Evolutionary conservation across 2,329 filamentous ascomycete species (phyloP).

Genomic region (Alternaria tenuissima): DNA sequence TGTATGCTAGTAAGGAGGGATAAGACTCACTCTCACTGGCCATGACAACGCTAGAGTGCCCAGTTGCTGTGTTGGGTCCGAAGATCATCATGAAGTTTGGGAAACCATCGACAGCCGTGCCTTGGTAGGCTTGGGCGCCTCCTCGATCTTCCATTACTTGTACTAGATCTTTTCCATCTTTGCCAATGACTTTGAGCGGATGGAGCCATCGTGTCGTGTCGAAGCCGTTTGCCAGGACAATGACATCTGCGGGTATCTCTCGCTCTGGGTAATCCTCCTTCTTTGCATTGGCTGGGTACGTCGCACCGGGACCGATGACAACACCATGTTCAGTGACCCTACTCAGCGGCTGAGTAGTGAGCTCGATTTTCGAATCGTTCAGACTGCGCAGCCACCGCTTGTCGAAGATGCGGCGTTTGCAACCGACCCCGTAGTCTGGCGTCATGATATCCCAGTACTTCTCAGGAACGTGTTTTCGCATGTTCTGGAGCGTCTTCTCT

Average conservation of each 20-base stretch:
- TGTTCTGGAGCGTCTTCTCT: conserved; percentile 55
- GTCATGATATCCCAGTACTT: conserved; percentile 70
- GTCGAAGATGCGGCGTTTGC: conserved; percentile 70
- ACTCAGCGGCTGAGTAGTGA: conserved; percentile 61
- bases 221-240: conserved; percentile 70
- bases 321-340: conserved; percentile 60
- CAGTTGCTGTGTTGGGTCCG: conserved; percentile 70
- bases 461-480: conserved; percentile 61
- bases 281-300: conserved; percentile 55
- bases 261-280: conserved; percentile 41
- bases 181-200: conserved; percentile 63
- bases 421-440: conserved; percentile 69
- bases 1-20: not conserved
- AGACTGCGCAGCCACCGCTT: conserved; percentile 64
- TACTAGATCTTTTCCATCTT: conserved; percentile 59
- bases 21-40: conserved; percentile 60
- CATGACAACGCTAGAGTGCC: conserved; percentile 68
- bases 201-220: conserved; percentile 64
- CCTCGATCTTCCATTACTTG: conserved; percentile 66
- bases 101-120: conserved; percentile 62
- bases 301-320: conserved; percentile 59
- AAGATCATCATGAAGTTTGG: conserved; percentile 72
- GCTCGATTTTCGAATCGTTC: conserved; percentile 61
- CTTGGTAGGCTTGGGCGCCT: conserved; percentile 69
- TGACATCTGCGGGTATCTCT: conserved; percentile 65